Evolutionary conservation across 1,284 basidiomycete species (phyloP).

Genomic region (Phellinidium pouzarii): DNA sequence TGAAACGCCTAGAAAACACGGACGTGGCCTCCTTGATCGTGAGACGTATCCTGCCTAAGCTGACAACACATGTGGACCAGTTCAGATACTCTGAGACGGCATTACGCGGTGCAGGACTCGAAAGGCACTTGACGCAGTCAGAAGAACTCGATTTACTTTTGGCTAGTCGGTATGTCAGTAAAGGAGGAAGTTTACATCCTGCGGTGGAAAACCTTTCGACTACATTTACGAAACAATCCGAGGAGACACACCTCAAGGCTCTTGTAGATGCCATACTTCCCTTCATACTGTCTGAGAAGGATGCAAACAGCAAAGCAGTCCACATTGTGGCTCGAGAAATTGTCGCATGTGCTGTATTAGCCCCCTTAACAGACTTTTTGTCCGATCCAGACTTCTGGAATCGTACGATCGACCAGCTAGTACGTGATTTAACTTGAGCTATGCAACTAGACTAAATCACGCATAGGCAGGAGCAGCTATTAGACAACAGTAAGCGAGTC

Average conservation of each 20-base stretch:
- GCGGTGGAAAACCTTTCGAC: conserved; percentile 83
- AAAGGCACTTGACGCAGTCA: conserved; percentile 74
- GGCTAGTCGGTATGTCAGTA: conserved; percentile 68
- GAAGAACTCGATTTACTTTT: conserved; percentile 82
- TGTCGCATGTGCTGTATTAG: conserved; percentile 72
- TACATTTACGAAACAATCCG: conserved; percentile 81
- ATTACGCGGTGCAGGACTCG: conserved; percentile 66
- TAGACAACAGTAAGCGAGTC: conserved; percentile 72
- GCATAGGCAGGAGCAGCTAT: conserved; percentile 79
- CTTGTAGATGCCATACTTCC: conserved; percentile 69
- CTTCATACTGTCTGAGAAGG: conserved; percentile 68
- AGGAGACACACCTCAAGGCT: conserved; percentile 76
- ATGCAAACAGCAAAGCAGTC: conserved; percentile 65
- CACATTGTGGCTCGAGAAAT: conserved; percentile 77
- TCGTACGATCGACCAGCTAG: conserved; percentile 82
- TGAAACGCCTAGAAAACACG: conserved; percentile 48
- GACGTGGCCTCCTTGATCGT: conserved; percentile 79
- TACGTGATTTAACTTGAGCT: conserved; percentile 33
- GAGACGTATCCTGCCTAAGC: conserved; percentile 75
- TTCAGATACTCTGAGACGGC: conserved; percentile 89
- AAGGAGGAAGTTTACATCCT: conserved; percentile 63
- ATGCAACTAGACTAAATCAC: conserved; percentile 18
- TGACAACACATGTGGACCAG: conserved; percentile 85
- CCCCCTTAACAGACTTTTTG: conserved; percentile 87
- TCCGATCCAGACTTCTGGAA: conserved; percentile 98